A percentile compares a stretch with the other conserved stretches of the same genome.
phyloP scores from a whole-genome alignment of 768 basidiomycete genomes.

The Leccinum rimulosum region DNA sequence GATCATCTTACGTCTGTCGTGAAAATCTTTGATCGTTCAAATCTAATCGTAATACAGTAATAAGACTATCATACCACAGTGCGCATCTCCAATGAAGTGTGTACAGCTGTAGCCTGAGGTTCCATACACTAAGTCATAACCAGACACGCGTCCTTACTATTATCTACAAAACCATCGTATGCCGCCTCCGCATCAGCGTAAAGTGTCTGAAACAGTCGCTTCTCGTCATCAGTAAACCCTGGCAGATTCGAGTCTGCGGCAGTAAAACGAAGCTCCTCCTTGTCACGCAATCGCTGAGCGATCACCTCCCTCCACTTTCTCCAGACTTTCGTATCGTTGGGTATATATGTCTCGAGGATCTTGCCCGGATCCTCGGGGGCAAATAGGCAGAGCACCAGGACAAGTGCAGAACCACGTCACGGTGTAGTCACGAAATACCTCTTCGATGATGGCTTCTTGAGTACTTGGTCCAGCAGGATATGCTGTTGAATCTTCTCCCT shows the following conservation, averaged over 20 bases:
- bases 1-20: not conserved
- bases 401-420: slow-evolving; percentile 1
- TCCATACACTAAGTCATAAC: not conserved
- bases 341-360: slow-evolving; percentile 8
- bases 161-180: not conserved
- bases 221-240: not conserved
- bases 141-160: not conserved
- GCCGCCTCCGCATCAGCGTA: slow-evolving; percentile 3
- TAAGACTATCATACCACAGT: no score
- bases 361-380: slow-evolving; percentile 7
- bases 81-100: not conserved
- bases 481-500: slow-evolving; percentile 16
- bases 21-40: not conserved
- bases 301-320: slow-evolving; percentile 6
- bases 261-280: not conserved
- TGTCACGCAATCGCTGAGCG: not conserved
- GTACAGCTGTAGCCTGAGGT: not conserved
- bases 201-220: not conserved
- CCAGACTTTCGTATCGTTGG: slow-evolving; percentile 12
- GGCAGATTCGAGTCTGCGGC: slow-evolving; percentile 3
- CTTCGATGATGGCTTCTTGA: not conserved
- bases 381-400: slow-evolving; percentile 5
- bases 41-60: not conserved
- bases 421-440: slow-evolving; percentile 5
- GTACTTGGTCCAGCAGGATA: slow-evolving; percentile 1